Evolutionary conservation across 495 filamentous ascomycete species (phyloP).

Genomic region (Clohesyomyces aquaticus): DNA sequence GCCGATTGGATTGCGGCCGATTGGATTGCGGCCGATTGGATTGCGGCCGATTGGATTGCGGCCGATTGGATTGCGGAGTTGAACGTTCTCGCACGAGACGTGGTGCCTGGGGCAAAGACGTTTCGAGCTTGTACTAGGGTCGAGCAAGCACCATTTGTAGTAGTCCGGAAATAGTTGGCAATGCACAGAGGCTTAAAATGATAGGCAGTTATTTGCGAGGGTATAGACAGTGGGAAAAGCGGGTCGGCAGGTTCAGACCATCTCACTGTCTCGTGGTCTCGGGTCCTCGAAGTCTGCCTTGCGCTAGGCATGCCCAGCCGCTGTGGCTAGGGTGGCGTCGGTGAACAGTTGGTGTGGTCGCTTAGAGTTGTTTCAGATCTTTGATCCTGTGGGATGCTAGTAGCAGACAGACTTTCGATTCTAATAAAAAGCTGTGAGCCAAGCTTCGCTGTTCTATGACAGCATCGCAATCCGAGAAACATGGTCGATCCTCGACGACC

Average conservation of each 20-base stretch:
- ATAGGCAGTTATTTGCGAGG: background rate
- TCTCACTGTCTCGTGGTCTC: background rate
- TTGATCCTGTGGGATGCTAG: background rate
- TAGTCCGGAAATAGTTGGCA: background rate
- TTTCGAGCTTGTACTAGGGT: background rate
- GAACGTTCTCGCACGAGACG: background rate
- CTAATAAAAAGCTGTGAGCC: too few species aligned
- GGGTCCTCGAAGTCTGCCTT: constrained; percentile 22
- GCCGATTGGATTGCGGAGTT: too few species aligned
- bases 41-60: too few species aligned
- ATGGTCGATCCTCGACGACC: too few species aligned
- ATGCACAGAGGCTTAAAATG: background rate
- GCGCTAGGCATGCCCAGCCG: constrained; percentile 3
- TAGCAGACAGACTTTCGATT: background rate
- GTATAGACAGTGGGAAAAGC: background rate
- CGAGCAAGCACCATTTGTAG: background rate
- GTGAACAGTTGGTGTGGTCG: background rate
- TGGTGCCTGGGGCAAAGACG: background rate
- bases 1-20: too few species aligned
- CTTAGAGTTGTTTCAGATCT: background rate
- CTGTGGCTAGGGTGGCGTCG: background rate
- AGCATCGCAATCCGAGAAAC: too few species aligned
- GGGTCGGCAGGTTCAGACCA: background rate
- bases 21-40: too few species aligned
- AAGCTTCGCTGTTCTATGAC: too few species aligned